Conservation (phyloP, 306 rosid species). For the Glycyrrhiza uralensis region DNA sequence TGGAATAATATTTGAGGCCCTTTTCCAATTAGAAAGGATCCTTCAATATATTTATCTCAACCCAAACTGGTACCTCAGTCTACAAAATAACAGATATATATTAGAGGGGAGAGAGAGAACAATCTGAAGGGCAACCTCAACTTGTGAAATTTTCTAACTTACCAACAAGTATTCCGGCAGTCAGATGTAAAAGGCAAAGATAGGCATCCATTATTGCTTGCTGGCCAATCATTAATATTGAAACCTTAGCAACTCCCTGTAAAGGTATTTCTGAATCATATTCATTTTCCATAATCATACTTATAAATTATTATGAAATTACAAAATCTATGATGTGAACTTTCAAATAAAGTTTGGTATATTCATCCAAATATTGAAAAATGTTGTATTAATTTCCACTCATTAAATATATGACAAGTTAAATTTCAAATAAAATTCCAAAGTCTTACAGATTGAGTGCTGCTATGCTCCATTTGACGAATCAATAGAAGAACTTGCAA, state of each 20-base stretch:
- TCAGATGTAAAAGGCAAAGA: constrained; percentile 90
- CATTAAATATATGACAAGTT: neutral
- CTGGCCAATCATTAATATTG: constrained; percentile 86
- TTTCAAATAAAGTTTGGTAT: neutral
- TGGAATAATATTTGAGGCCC: neutral
- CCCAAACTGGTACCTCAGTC: neutral
- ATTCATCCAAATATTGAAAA: neutral
- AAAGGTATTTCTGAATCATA: constrained; percentile 30
- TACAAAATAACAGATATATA: neutral
- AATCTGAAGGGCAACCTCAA: constrained; percentile 5
- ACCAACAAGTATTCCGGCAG: constrained; percentile 96
- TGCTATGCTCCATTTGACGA: constrained; percentile 98
- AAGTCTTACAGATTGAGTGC: constrained; percentile 89
- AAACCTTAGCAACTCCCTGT: constrained; percentile 97
- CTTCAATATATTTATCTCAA: constrained; percentile 1
- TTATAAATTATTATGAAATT: neutral
- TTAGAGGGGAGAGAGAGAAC: constrained; percentile 4
- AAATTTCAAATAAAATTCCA: constrained; percentile 14
- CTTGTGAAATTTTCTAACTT: constrained; percentile 16
- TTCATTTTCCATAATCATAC: constrained; percentile 3
- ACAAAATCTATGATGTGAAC: neutral
- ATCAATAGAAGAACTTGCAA: constrained; percentile 90
- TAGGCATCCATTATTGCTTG: constrained; percentile 97
- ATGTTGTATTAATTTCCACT: neutral
- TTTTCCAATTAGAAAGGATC: constrained; percentile 1